These are phyloP conservation scores for Metarhizium brunneum DNA, from an alignment of 2,329 filamentous ascomycete genomes.

Conservation along the genomic window DNA sequence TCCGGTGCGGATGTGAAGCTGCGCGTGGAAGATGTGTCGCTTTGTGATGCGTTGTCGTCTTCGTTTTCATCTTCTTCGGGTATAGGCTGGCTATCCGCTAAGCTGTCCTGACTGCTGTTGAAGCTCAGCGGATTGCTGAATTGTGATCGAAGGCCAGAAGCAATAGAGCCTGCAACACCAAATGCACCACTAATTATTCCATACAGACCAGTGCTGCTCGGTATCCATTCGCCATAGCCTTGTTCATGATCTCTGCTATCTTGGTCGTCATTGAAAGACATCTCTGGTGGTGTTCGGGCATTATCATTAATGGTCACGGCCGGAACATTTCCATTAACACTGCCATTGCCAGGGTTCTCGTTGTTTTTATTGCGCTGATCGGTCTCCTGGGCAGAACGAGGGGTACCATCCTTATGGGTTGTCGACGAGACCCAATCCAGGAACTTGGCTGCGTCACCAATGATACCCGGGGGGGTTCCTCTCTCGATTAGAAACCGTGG, in stretches of 20 bases:
- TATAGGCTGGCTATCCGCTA: conserved; percentile 13
- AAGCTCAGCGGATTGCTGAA: conserved; percentile 18
- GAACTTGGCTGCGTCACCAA: conserved; percentile 72
- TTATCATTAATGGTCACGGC: not conserved
- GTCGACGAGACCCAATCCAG: conserved; percentile 57
- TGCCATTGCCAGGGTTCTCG: not conserved
- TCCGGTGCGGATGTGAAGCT: conserved; percentile 42
- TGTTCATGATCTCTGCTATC: conserved; percentile 6
- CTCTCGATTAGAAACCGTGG: conserved; percentile 88
- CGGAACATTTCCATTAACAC: not conserved
- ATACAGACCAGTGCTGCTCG: conserved; percentile 40
- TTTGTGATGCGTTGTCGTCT: conserved; percentile 20
- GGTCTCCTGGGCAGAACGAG: not conserved
- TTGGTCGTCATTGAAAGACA: not conserved
- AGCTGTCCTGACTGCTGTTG: conserved; percentile 16
- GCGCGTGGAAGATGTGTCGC: conserved; percentile 35
- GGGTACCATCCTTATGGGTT: conserved; percentile 16
- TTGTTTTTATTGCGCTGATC: not conserved
- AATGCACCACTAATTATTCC: conserved; percentile 46
- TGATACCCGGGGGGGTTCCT: conserved; percentile 73
- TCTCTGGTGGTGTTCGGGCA: not conserved
- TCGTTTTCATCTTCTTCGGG: conserved; percentile 18
- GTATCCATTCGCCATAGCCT: conserved; percentile 21
- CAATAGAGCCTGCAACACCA: conserved; percentile 37
- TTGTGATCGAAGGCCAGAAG: conserved; percentile 23